Base-by-base conservation (phyloP, 140 eudicot genomes). In the Ambrosia hybrid region DNA sequence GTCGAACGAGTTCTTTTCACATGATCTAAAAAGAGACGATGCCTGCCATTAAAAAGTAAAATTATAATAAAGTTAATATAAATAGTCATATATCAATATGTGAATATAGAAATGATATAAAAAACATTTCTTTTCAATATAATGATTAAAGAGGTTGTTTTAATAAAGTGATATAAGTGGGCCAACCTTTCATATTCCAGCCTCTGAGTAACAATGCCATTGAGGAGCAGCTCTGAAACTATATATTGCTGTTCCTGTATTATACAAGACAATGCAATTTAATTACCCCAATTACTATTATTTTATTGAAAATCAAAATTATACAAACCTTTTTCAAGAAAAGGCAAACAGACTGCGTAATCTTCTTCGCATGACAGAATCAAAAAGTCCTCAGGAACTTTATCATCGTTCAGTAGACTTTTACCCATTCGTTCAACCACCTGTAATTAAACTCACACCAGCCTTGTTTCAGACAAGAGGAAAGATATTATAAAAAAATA, bases 331-430 rank as follows among this genome's bases (percentile, higher is more conserved):
- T 86, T 93, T 83, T 88, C 87, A 59, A 93, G 90, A 72, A 87
- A 85, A 46, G 98, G 94, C 72, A 84, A 67, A 74, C 97, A 90
- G 37, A 71, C 77, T 65, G 80, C 81, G 65, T 90, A 84, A 80
- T 90, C 97, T 77, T 90, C 98, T 81, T 93, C 98, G 74, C 98
- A 88, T 48, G 98, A 90, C 59, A 93, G 73, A 79, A 93, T 80
- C 81, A 93, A 62, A 56, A 83, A 78, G 65, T 83, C 83, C 65
- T 76, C 89, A 21, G 0, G 83, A 78, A 79, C n/a, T 55, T 78
- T 82, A 67, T 84, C 88, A 65, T 14, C 67, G 12, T 82, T 90
- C 61, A 81, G 15, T 58, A 56, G 79, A 69, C 83, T 82, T 86
- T 94, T 78, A 53, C 91, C 84, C 66, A 86, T 58, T 80, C 90